Base-by-base conservation (phyloP, 768 basidiomycete species). In the Saitozyma sp. region DNA sequence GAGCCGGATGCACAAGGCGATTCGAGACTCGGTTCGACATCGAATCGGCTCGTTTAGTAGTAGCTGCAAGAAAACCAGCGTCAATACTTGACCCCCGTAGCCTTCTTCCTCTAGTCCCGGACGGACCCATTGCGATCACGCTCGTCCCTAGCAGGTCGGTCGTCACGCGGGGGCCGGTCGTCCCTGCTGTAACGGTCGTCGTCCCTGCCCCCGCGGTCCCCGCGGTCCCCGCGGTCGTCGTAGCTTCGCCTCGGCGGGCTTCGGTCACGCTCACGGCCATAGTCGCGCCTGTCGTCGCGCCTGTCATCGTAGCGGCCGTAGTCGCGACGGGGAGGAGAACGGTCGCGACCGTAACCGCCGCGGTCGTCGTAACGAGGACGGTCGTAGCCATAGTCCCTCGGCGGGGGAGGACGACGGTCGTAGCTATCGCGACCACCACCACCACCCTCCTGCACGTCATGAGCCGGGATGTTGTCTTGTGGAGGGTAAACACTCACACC, bases 181-280 rank as follows among this genome's bases (percentile, higher is more conserved):
- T 85, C 83, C 49, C 80, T 93, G 65, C 91, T 86, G 69, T 91
- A 91, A 55, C 91, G 87, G 68, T 61, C 71, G 38, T 68, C 63
- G 45, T 67, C 66, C 20, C 64, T 45, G 19, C 40, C 29, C 40
- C 54, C 13, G n/a, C 20, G 16, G 19, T 52, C 51, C 37, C 51
- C 16, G 37, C 51, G 53, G 48, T 61, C 64, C 40, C 56, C 50
- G 2, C 90, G 70, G 51, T 65, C 50, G 20, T 61, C 65, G 61
- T 69, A 29, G 29, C 29, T 29, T 29, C 29, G 29, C 29, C 64
- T 58, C 64, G 54, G 48, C 60, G 58, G 42, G 53, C 60, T 56
- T 53, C 59, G 69, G 53, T 59, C 50, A 17, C 69, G 68, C 48
- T 52, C 40, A 51, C 57, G 29, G 19, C 52, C 19, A 41, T 65